Evolutionary conservation across 2,329 filamentous ascomycete species (phyloP).

Genomic region (Penicillium sp.): DNA sequence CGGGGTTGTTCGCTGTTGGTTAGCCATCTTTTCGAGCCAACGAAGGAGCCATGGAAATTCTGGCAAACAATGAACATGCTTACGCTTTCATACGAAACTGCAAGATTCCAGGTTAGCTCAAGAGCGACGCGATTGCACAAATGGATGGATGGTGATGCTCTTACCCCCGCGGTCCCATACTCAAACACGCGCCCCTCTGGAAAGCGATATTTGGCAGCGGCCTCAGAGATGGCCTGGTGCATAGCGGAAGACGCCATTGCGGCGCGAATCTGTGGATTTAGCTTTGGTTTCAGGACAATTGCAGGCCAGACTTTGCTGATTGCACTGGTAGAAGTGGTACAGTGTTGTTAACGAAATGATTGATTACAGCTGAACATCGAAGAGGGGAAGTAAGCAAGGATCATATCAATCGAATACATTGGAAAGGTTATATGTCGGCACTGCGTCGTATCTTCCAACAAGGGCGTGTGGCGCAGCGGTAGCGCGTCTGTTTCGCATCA

Average conservation of each 20-base stretch:
- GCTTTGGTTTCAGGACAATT: not conserved
- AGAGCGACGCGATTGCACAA: not conserved
- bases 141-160: conserved; percentile 20
- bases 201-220: conserved; percentile 48
- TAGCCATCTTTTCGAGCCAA: conserved; percentile 1
- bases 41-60: not conserved
- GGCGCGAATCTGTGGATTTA: conserved; percentile 19
- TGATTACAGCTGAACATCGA: too few species aligned
- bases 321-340: not conserved
- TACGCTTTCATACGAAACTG: conserved; percentile 70
- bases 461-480: too few species aligned
- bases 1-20: conserved; percentile 26
- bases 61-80: conserved; percentile 29
- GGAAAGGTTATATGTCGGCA: too few species aligned
- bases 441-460: too few species aligned
- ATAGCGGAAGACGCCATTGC: conserved; percentile 41
- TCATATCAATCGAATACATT: too few species aligned
- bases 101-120: conserved; percentile 16
- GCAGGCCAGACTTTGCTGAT: not conserved
- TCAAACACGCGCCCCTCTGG: conserved; percentile 50
- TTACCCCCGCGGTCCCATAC: conserved; percentile 60
- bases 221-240: conserved; percentile 44
- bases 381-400: too few species aligned
- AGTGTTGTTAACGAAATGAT: not conserved
- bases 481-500: too few species aligned